Base-by-base conservation (phyloP, 352 stramenopile species). In the Globisporangium echinulatum region DNA sequence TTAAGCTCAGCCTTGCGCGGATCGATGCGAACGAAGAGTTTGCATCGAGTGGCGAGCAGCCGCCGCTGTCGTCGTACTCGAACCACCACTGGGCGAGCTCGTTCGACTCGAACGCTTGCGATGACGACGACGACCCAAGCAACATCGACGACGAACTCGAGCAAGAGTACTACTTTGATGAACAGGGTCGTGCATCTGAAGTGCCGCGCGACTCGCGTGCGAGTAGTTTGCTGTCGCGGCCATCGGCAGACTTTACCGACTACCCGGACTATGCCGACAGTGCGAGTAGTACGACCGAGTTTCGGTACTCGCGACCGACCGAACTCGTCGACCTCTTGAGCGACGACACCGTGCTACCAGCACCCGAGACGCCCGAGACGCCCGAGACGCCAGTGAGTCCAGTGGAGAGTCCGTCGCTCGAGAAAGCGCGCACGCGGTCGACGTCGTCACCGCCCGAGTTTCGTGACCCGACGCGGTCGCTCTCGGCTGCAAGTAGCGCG, bases 121-220 rank as follows among this genome's bases (percentile, higher is more conserved):
- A 19, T 9, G 36, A 59, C 37, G 36, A 25, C 37, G 38, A 48
- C 13, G 51, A 58, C 13, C 25, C 25, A 3, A 33, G 25, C 25
- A 33, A 0, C 25, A 33, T 33, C 25, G 40, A 17, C 10, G 56
- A 61, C 14, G 56, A 61, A 13, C 42, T 52, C 8, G 56, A 61
- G 17, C 56, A 61, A 52, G 56, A 61, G 56, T 61, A 61, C 19
- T 61, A 55, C 47, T 61, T 61, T 39, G 56, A 61, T 19, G 56
- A 61, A 38, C 56, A 61, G 33, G 56, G 56, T 2, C 58, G 50
- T 3, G 37, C 58, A 10, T 63, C 58, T 37, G 58, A 63, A 17
- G 49, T 63, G 5, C 58, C 58, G 14, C 57, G 57, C 0, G 46
- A 33, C 9, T 57, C 50, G 50, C 47, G 33, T 17, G 38, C 49